Percentiles rank a stretch among this genome's conserved stretches.
Evolutionary conservation across 352 stramenopile species (phyloP).

Genomic region (Halophytophthora polymorphica): DNA sequence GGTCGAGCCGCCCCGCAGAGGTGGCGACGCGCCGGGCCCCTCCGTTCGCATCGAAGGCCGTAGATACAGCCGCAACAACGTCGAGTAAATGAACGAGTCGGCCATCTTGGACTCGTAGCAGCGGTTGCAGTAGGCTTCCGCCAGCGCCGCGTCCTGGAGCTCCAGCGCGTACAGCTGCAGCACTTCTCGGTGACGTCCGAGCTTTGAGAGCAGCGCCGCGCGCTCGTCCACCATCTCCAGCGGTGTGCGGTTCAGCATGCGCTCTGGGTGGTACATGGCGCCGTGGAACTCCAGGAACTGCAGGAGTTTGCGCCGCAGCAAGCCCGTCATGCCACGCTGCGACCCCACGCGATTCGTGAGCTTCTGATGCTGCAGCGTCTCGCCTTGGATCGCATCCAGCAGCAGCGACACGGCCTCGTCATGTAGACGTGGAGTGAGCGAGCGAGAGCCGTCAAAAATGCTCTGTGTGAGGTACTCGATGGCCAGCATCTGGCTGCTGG

Average conservation of each 20-base stretch:
- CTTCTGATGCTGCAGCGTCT: conserved; percentile 25
- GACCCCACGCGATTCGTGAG: conserved; percentile 57
- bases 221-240: conserved; percentile 80
- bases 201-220: conserved; percentile 64
- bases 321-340: conserved; percentile 53
- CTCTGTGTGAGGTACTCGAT: conserved; percentile 82
- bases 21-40: conserved; percentile 24
- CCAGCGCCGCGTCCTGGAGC: conserved; percentile 64
- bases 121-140: conserved; percentile 78
- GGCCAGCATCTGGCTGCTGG: conserved; percentile 57
- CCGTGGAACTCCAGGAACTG: conserved; percentile 56
- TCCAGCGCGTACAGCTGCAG: conserved; percentile 78
- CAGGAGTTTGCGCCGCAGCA: conserved; percentile 61
- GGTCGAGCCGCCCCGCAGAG: conserved; percentile 14
- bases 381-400: conserved; percentile 60
- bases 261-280: conserved; percentile 68
- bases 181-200: conserved; percentile 78
- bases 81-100: conserved; percentile 82
- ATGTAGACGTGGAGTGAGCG: conserved; percentile 50
- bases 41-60: conserved; percentile 26
- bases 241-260: conserved; percentile 74
- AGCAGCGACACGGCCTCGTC: conserved; percentile 81
- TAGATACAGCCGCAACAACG: conserved; percentile 70
- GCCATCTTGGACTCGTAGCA: conserved; percentile 73
- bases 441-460: conserved; percentile 39